Percentiles rank a stretch among this genome's conserved stretches.
These are phyloP conservation scores for Claviceps sorghi DNA, from an alignment of 2,329 filamentous ascomycete genomes.

Conservation along the genomic window DNA sequence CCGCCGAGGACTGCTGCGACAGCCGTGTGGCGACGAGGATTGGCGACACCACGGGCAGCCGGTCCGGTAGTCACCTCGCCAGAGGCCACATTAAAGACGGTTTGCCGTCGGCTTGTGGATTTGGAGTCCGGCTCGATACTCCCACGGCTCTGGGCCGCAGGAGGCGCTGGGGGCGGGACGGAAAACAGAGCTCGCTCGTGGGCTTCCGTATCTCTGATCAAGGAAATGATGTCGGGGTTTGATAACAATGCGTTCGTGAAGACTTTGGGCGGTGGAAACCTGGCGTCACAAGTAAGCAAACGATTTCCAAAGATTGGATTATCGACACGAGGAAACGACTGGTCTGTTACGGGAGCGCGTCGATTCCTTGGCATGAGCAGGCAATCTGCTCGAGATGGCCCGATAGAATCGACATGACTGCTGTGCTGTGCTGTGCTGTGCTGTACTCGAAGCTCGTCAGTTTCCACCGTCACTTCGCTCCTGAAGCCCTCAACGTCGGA, in stretches of 20 bases:
- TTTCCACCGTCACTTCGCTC: background rate
- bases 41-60: constrained; percentile 30
- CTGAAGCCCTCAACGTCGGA: background rate
- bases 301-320: background rate
- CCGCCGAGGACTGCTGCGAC: constrained; percentile 81
- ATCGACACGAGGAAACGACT: background rate
- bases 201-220: constrained; percentile 88
- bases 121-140: constrained; percentile 25
- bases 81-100: constrained; percentile 50
- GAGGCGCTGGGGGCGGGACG: constrained; percentile 60
- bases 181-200: constrained; percentile 95
- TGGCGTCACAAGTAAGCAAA: constrained; percentile 21
- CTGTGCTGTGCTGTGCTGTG: background rate
- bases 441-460: background rate
- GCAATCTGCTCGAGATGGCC: constrained; percentile 64
- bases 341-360: constrained; percentile 48
- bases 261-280: constrained; percentile 80
- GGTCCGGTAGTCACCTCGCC: constrained; percentile 46
- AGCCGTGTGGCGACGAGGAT: constrained; percentile 59
- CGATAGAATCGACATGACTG: constrained; percentile 50
- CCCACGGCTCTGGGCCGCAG: constrained; percentile 19
- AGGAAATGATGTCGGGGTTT: constrained; percentile 77
- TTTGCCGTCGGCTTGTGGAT: constrained; percentile 37
- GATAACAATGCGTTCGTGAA: constrained; percentile 89
- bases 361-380: constrained; percentile 61